Conservation (phyloP, 2,329 filamentous ascomycete species). For the Fusarium ambrosium region DNA sequence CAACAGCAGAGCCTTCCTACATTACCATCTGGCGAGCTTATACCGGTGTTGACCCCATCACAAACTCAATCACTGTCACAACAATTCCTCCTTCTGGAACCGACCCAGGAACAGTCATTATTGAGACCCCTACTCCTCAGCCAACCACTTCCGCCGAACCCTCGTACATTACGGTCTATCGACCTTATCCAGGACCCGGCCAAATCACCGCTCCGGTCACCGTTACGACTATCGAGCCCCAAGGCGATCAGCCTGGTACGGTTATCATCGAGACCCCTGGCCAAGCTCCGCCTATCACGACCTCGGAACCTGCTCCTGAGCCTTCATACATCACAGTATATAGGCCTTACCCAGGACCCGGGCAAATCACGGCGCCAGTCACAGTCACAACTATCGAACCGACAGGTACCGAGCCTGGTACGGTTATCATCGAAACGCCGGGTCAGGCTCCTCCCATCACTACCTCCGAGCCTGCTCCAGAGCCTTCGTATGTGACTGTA, state of each 20-base stretch:
- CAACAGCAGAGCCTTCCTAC: neutral
- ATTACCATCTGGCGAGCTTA: too few species aligned
- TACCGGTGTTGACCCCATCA: too few species aligned
- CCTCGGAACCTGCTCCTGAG: neutral
- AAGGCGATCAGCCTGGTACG: constrained; percentile 11
- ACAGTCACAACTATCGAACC: neutral
- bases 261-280: constrained; percentile 34
- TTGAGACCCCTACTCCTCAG: constrained; percentile 23
- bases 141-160: neutral
- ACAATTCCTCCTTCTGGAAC: constrained; percentile 3
- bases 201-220: constrained; percentile 2
- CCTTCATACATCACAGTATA: neutral
- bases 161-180: neutral
- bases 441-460: neutral
- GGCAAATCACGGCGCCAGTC: neutral
- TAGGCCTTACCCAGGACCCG: neutral
- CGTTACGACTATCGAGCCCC: constrained; percentile 4
- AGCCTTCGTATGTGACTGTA: neutral
- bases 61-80: too few species aligned
- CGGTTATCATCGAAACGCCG: neutral
- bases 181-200: neutral
- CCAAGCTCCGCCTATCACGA: neutral
- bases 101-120: constrained; percentile 31
- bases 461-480: neutral
- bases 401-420: neutral